These are phyloP conservation scores for Epipyxis sp. DNA, from an alignment of 108 stramenopile genomes.

Conservation along the genomic window DNA sequence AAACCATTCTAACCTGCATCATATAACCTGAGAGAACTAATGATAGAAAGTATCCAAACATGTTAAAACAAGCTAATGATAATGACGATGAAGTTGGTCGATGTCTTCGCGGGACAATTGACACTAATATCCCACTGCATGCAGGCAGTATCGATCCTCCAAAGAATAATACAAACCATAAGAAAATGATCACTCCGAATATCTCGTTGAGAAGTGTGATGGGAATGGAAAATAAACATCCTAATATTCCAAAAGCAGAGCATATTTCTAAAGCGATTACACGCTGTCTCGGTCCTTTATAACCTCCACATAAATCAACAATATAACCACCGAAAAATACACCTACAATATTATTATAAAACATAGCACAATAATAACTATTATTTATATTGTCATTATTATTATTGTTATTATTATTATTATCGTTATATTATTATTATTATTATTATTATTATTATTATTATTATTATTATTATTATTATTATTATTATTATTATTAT, in stretches of 20 bases:
- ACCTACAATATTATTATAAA: too few relatives aligned
- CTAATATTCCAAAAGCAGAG: background rate
- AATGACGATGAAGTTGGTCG: conserved; percentile 18
- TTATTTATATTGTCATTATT: too few relatives aligned
- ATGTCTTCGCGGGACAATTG: conserved; percentile 13
- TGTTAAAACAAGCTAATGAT: conserved; percentile 8
- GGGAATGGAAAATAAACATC: background rate
- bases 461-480: too few relatives aligned
- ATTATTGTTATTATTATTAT: too few relatives aligned
- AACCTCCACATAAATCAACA: conserved; percentile 18
- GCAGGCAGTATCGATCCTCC: conserved; percentile 15
- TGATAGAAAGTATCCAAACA: conserved; percentile 28
- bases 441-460: too few relatives aligned
- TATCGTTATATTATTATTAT: too few relatives aligned
- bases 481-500: too few relatives aligned
- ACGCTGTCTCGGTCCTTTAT: conserved; percentile 3
- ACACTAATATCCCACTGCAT: conserved; percentile 23
- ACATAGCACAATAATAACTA: too few relatives aligned
- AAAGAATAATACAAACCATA: conserved; percentile 30
- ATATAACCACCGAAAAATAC: conserved; percentile 26
- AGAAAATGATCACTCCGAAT: background rate
- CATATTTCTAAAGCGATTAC: background rate
- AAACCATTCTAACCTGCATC: conserved; percentile 31
- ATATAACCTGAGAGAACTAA: conserved; percentile 27
- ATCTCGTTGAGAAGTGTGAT: background rate